phyloP scores from a whole-genome alignment of 352 stramenopile species.

The Sclerospora graminicola region DNA sequence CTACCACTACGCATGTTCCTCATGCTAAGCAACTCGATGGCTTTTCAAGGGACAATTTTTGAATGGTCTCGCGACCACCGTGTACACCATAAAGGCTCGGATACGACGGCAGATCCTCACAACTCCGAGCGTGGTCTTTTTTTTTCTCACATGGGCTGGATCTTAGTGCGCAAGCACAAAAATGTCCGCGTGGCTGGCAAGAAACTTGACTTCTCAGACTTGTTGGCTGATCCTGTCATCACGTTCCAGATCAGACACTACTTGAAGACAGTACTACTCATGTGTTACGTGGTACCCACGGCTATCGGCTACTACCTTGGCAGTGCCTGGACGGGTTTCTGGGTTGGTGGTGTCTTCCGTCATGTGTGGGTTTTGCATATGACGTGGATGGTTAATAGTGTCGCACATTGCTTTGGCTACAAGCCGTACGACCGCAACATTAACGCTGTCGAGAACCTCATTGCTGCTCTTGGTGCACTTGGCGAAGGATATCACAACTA shows the following conservation, averaged over 20 bases:
- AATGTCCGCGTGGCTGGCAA: slow-evolving; percentile 70
- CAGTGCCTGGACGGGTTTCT: slow-evolving; percentile 91
- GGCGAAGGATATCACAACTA: slow-evolving; percentile 99
- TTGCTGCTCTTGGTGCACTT: slow-evolving; percentile 92
- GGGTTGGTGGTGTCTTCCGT: slow-evolving; percentile 91
- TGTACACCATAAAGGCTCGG: slow-evolving; percentile 98
- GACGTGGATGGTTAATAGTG: slow-evolving; percentile 98
- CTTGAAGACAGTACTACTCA: slow-evolving; percentile 80
- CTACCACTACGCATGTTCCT: slow-evolving; percentile 88
- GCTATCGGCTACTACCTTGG: slow-evolving; percentile 87
- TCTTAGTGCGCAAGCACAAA: slow-evolving; percentile 97
- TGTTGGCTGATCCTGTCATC: slow-evolving; percentile 91
- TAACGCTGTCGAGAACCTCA: slow-evolving; percentile 93
- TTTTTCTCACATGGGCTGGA: slow-evolving; percentile 98
- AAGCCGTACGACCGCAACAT: slow-evolving; percentile 96
- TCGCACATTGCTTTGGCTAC: slow-evolving; percentile 97
- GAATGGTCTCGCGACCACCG: slow-evolving; percentile 98
- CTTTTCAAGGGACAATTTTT: slow-evolving; percentile 94
- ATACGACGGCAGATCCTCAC: slow-evolving; percentile 92
- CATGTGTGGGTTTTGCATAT: slow-evolving; percentile 96
- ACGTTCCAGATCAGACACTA: slow-evolving; percentile 95
- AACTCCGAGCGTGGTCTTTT: slow-evolving; percentile 97
- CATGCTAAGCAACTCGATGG: slow-evolving; percentile 98
- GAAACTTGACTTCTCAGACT: slow-evolving; percentile 93
- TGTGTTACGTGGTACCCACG: slow-evolving; percentile 95